Conservation (phyloP, 441 rosid species). For the Adansonia madagascariensis region DNA sequence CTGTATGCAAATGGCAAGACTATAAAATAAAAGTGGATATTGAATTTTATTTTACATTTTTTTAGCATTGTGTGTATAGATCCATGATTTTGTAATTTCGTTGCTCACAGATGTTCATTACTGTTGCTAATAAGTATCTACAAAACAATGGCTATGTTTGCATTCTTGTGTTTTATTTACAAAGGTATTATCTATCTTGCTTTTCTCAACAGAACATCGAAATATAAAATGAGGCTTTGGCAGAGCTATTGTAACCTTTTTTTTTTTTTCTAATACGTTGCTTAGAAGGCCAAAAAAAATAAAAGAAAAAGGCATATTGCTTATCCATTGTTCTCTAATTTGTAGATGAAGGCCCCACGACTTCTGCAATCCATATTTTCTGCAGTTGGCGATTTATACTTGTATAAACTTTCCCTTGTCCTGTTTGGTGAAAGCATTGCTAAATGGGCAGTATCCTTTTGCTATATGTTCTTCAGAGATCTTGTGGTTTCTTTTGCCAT, state of each 20-base stretch:
- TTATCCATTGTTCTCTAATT: conserved; percentile 24
- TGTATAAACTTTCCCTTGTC: conserved; percentile 63
- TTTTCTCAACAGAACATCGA: not conserved
- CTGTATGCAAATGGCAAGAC: not conserved
- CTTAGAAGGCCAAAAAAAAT: no score
- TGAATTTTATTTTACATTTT: not conserved
- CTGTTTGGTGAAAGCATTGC: conserved; percentile 63
- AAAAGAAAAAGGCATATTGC: not conserved
- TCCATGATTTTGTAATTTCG: not conserved
- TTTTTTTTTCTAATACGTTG: no score
- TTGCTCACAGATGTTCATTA: not conserved
- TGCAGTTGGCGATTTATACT: conserved; percentile 82
- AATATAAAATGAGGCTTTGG: not conserved
- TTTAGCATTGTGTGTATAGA: conserved; percentile 4
- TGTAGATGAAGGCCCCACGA: conserved; percentile 71
- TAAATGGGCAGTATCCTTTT: conserved; percentile 82
- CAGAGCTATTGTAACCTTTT: no score
- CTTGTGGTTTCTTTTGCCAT: not conserved
- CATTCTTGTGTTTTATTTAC: not conserved
- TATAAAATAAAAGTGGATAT: not conserved
- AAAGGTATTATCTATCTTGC: not conserved
- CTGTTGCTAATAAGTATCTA: not conserved
- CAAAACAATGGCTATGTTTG: not conserved
- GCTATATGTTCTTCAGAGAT: not conserved
- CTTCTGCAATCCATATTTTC: conserved; percentile 81